Evolutionary conservation across 179 eudicot genomes (phyloP), one percentile per base, ranked within the genome.

Genomic region (Vitellaria paradoxa): DNA sequence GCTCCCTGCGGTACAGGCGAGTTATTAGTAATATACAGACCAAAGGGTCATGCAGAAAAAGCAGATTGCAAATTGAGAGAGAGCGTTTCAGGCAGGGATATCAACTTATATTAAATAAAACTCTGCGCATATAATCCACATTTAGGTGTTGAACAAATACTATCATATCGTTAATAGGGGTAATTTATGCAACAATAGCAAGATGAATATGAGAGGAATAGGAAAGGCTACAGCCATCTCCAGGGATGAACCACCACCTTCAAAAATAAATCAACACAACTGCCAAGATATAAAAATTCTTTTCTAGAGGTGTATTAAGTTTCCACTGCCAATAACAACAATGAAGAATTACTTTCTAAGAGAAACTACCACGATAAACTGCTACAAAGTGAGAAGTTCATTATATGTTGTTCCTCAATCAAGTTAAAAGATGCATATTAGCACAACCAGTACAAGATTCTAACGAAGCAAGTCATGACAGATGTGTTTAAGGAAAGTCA

Each of bases 1-100:
- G 94, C 73, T 92, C 97, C 89, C 97, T 92, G 94, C 80, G 57
- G 79, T 72, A 69, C 47, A 70, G 70, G 79, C 73, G 73, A 40
- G 60, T 72, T 76, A 61, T 9, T 47, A 68, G 50, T 37, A 57
- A 59, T 9, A 21, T 62, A 30, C 42, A 67, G 21, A 77, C 46
- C 42, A 70, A 74, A 53, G 46, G 63, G 60, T 12, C 21, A 77
- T 15, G 52, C 40, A 40, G 40, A 40, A 68, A 47, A 50, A 67
- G 11, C 5, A 50, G 18, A 60, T 17, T 18, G 40, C 11, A 59
- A 12, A 55, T 57, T 12, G 52, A 45, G 62, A 72, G 40, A 70
- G 6, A 65, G 66, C 24, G 4, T 59, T 73, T 17, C 9, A 74
- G 20, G 45, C 77, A 61, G 67, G 59, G 59, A 50, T 18, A 21